Conservation (phyloP, 441 rosid species). For the Eutrema salsugineum region DNA sequence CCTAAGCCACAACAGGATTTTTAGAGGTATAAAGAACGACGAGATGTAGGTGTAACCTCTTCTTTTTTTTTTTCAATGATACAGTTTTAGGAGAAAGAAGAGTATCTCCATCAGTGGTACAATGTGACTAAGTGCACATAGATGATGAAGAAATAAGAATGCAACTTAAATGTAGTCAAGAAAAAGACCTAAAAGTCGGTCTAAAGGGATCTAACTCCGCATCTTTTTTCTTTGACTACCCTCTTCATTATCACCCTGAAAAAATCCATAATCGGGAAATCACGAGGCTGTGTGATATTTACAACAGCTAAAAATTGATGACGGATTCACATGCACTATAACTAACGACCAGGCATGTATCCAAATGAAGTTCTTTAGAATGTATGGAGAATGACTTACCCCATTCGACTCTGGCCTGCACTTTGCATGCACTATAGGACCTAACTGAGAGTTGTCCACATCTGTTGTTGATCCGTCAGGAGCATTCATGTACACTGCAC, state of each 20-base stretch:
- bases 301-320: neutral
- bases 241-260: conserved; percentile 75
- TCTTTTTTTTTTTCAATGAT: conserved; percentile 5
- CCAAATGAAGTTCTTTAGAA: conserved; percentile 3
- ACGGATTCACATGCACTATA: neutral
- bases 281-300: neutral
- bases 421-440: conserved; percentile 98
- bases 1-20: conserved; percentile 20
- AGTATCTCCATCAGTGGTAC: conserved; percentile 22
- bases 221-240: conserved; percentile 66
- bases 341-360: neutral
- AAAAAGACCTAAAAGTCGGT: conserved; percentile 36
- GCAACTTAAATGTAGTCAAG: conserved; percentile 26
- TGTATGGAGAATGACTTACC: conserved; percentile 32
- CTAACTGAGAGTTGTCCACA: conserved; percentile 79
- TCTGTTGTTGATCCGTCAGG: conserved; percentile 49
- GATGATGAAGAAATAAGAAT: conserved; percentile 27
- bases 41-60: conserved; percentile 27
- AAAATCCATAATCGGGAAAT: neutral
- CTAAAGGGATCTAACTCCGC: conserved; percentile 51
- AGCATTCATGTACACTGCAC: conserved; percentile 91
- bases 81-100: conserved; percentile 27
- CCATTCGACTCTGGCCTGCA: conserved; percentile 82
- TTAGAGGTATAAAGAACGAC: conserved; percentile 16
- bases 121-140: conserved; percentile 12